Percentiles rank a stretch among this genome's conserved stretches.
phyloP scores from a whole-genome alignment of 2,329 filamentous ascomycete genomes.

The Macrophomina tecta region DNA sequence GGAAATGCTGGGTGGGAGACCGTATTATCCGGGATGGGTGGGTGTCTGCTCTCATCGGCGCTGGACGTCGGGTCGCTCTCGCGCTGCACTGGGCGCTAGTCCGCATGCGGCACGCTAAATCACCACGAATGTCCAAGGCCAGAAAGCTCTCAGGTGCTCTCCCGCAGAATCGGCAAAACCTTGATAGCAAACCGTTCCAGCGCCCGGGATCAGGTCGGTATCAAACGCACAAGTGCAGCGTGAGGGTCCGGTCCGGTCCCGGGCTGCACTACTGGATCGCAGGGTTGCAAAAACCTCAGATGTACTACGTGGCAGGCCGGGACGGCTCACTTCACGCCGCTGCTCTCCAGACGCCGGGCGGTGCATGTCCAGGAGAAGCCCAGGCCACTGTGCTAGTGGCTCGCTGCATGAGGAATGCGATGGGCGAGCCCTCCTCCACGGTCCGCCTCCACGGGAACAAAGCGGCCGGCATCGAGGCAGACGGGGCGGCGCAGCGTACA shows the following conservation, averaged over 20 bases:
- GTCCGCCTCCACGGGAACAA: not conserved
- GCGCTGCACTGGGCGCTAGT: slow-evolving; percentile 1
- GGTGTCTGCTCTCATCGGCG: slow-evolving; percentile 17
- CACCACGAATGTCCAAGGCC: slow-evolving; percentile 18
- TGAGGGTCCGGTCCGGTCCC: slow-evolving; percentile 22
- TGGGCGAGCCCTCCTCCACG: slow-evolving; percentile 12
- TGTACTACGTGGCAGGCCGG: slow-evolving; percentile 25
- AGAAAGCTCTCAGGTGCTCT: slow-evolving; percentile 17
- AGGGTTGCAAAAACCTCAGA: slow-evolving; percentile 18
- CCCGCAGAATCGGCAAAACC: slow-evolving; percentile 10
- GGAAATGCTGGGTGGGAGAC: slow-evolving; percentile 3
- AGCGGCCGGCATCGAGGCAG: not conserved
- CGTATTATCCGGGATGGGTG: slow-evolving; percentile 15
- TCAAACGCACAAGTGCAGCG: slow-evolving; percentile 4
- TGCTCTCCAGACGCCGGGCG: slow-evolving; percentile 5
- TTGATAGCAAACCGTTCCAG: slow-evolving; percentile 18
- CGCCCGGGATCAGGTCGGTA: slow-evolving; percentile 3
- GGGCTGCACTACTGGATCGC: slow-evolving; percentile 12
- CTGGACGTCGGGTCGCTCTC: slow-evolving; percentile 8
- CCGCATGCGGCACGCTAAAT: slow-evolving; percentile 23
- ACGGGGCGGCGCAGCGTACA: slow-evolving; percentile 11
- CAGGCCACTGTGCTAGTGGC: not conserved
- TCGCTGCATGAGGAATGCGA: slow-evolving; percentile 24
- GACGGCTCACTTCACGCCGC: slow-evolving; percentile 24
- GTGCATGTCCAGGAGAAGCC: slow-evolving; percentile 16